Base-by-base conservation (phyloP, 2,329 filamentous ascomycete species). In the Madurella fahalii region DNA sequence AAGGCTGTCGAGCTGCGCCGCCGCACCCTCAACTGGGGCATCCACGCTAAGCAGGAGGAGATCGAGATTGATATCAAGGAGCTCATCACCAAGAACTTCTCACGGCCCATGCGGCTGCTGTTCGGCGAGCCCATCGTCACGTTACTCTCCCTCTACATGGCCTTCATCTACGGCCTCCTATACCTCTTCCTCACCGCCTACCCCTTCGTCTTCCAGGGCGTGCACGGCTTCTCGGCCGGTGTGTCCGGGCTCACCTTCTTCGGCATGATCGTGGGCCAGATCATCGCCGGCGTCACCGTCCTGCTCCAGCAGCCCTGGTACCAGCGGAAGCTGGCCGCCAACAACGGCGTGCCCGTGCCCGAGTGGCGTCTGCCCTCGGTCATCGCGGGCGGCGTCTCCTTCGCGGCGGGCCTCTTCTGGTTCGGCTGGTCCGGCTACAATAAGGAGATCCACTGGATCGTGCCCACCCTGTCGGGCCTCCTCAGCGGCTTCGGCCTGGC, bases 131-230 rank as follows among this genome's bases (percentile, higher is more conserved):
- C 87, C 53, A 87, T 90, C 52, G 84, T 90, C 52, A 74, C 82
- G 0, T 72, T 85, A 9, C 71, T 90, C 18, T 86, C 84, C 39
- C 73, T 89, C 52, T 90, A 90, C 71, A 86, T 86, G 75, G 80
- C 84, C 41, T 90, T 90, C 70, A 84, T 88, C 68, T 91, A 92
- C 65, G 87, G 78, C 15, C 76, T 94, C 0, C 81, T 95, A 1
- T 95, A 94, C 66, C 84, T 93, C 25, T 94, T 94, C 74, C 77
- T 96, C 50, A 92, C 89, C 0, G 88, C 90, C 1, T 95, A 95
- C 63, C 86, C 88, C 0, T 81, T 94, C 43, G 87, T 95, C 46
- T 95, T 94, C 72, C 76, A 86, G 58, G 75, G 78, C 30, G 77
- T 91, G 4, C 87, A 95, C 69, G 78, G 81, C 61, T 86, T 93